Evolutionary conservation across 2,329 filamentous ascomycete species (phyloP), one percentile per base, ranked within the genome.

Genomic region (Aspergillus oerlinghausenensis): DNA sequence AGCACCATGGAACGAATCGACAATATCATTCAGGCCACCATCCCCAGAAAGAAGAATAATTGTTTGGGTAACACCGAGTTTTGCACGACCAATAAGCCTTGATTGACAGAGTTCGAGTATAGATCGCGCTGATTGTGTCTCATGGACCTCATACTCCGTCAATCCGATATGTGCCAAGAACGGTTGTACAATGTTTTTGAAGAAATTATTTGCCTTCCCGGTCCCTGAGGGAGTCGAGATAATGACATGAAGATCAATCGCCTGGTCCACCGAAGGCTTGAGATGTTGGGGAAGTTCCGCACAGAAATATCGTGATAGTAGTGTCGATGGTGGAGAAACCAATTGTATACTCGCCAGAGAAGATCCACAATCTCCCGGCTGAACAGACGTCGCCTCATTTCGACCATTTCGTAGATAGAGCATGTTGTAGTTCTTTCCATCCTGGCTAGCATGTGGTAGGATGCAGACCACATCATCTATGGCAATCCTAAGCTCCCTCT

Each of bases 41-140:
- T 97, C 93, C 6, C 93, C 93, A 50, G 89, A 93, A 4, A 97
- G 80, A 11, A 97, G 81, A 29, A 97, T 75, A 26, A 97, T 80
- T 0, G 86, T 86, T 67, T 87, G 83, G 11, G 70, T 63, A 4
- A 74, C 61, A 1, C 78, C 78, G 52, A 73, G 54, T 55, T 78
- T 79, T 14, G 84, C 84, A 40, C 70, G 68, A 1, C 77, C 74
- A 11, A 83, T 72, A 59, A 87, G 75, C 23, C 72, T 66, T 42
- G 69, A 63, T 51, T 66, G 75, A 0, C 88, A 83, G 53, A 95
- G 84, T 1, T 88, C 77, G 5, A 79, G 77, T 43, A 97, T 82
- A 11, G 83, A 89, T 1, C 84, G 75, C 0, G 82, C 76, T 29
- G 83, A 87, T 25, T 81, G 73, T 1, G 92, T 96, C 50, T 82